phyloP scores from a whole-genome alignment of 2,329 filamentous ascomycete species.

The Dothiorella sarmentorum region DNA sequence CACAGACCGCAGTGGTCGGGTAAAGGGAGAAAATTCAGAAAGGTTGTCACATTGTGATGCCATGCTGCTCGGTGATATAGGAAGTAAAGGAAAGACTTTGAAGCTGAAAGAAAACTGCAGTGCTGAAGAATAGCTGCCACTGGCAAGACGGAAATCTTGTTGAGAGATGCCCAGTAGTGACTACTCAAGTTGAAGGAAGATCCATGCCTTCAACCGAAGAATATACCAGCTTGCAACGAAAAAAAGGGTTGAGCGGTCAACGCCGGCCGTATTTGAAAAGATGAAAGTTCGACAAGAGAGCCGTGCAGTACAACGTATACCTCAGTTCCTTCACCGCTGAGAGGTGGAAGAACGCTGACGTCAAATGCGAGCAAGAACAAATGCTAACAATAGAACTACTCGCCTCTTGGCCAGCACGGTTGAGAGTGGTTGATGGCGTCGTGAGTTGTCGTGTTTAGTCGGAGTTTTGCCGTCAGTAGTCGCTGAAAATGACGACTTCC shows the following conservation, averaged over 20 bases:
- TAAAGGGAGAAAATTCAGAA: background rate
- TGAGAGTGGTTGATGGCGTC: background rate
- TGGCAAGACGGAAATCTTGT: too few species aligned
- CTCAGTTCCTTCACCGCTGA: background rate
- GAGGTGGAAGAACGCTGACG: background rate
- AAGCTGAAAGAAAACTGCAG: background rate
- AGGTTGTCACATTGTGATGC: too few species aligned
- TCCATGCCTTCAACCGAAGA: background rate
- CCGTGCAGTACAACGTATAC: background rate
- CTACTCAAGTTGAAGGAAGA: background rate
- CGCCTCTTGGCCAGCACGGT: background rate
- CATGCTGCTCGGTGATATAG: too few species aligned
- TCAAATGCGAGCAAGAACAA: background rate
- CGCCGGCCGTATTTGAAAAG: background rate
- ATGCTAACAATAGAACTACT: background rate
- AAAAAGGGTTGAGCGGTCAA: background rate
- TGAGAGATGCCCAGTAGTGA: background rate
- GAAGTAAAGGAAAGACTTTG: too few species aligned
- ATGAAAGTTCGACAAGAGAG: background rate
- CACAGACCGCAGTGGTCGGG: background rate
- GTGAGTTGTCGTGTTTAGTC: conserved; percentile 1
- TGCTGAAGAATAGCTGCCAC: too few species aligned
- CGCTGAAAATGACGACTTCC: conserved; percentile 3
- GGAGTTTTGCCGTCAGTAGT: background rate
- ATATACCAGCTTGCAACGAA: background rate